Evolutionary conservation across 2,329 filamentous ascomycete species (phyloP), one percentile per base, ranked within the genome.

Genomic region (Epicoccum sorghinum): DNA sequence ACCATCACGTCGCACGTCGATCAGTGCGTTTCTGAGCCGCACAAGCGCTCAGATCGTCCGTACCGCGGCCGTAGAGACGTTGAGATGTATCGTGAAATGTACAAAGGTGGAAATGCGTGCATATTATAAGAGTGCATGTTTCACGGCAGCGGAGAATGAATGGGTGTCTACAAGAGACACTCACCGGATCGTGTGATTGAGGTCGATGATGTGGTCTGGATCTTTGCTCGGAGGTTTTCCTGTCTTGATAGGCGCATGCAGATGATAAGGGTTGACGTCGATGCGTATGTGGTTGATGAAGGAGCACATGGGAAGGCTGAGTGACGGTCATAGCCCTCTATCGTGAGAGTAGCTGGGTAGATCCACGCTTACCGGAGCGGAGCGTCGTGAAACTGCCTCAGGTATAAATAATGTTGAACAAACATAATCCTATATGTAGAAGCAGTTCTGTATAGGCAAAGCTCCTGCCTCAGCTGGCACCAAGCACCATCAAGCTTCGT

Each of bases 51-150:
- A 38, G 44, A 42, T 49, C 33, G 40, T 54, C 40, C 40, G 50
- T 53, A 47, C 51, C 51, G 51, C 51, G 51, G 51, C 45, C 51
- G 45, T 45, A 53, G 48, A 45, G 47, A 46, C 32, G 48, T 44
- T 41, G 36, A 36, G 14, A 24, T 24, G 8, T 41, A 52, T 41
- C 24, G 30, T 42, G 24, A 41, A 4, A 12, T 38, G 38, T 38
- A 23, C 43, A 38, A 22, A 33, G 38, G 38, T 13, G 32, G 43
- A 37, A 38, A 4, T 13, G 24, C 12, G 36, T 43, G 38, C 38
- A 42, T 37, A 33, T 32, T 41, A 32, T 42, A 32, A 36, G 40
- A 18, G 38, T 9, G 49, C 14, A 30, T 38, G 33, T 47, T 38
- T 48, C 44, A 35, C 44, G 4, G 33, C 38, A 30, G 30, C 22